Percentiles rank a stretch among this genome's conserved stretches.
Conservation (phyloP, 2,329 filamentous ascomycete species). For the Cytospora leucostoma region DNA sequence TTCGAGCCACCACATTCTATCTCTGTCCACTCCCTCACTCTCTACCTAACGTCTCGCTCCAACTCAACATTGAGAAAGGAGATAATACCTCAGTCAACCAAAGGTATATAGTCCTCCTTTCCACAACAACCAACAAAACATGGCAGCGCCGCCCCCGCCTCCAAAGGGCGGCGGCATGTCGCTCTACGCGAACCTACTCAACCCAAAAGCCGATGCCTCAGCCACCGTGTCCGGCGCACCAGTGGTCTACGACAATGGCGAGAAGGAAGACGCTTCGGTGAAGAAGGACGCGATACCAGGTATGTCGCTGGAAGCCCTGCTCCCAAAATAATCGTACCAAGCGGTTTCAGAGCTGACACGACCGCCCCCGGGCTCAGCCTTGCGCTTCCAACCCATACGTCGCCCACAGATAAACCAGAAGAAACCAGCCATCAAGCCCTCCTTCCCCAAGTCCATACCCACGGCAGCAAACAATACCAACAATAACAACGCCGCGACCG, state of each 20-base stretch:
- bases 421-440: slow-evolving; percentile 60
- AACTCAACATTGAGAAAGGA: no score
- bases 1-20: neutral
- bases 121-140: slow-evolving; percentile 1
- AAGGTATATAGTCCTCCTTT: neutral
- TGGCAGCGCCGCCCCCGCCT: slow-evolving; percentile 41
- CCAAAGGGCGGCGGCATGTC: slow-evolving; percentile 59
- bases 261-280: slow-evolving; percentile 48
- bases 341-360: neutral
- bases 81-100: neutral
- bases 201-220: slow-evolving; percentile 51
- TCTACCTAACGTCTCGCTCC: neutral
- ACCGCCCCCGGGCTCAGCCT: slow-evolving; percentile 49
- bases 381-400: slow-evolving; percentile 86
- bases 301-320: slow-evolving; percentile 22
- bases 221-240: slow-evolving; percentile 78
- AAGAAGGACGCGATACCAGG: slow-evolving; percentile 61
- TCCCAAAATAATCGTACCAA: no score
- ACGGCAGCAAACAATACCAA: slow-evolving; percentile 33
- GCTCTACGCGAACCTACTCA: slow-evolving; percentile 82
- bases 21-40: neutral
- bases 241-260: slow-evolving; percentile 66
- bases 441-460: slow-evolving; percentile 51
- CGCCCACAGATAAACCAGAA: slow-evolving; percentile 67
- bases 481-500: slow-evolving; percentile 42